These are phyloP conservation scores for Xylariaceae sp. DNA, from an alignment of 2,329 filamentous ascomycete species.

Conservation along the genomic window DNA sequence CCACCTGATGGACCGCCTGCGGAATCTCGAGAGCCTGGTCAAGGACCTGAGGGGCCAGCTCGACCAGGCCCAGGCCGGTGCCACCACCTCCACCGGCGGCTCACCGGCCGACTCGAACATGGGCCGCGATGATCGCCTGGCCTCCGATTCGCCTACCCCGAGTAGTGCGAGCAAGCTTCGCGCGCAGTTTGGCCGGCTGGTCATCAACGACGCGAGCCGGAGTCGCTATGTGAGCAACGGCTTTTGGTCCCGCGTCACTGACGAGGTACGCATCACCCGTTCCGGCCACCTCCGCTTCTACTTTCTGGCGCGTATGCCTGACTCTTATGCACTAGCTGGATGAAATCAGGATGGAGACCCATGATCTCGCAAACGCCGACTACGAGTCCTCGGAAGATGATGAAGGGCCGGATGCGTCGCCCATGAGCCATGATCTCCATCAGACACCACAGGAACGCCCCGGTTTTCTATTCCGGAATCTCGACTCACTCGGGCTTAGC, in stretches of 20 bases:
- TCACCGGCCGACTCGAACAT: constrained; percentile 30
- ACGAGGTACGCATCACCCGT: constrained; percentile 41
- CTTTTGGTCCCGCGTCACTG: constrained; percentile 52
- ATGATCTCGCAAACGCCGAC: constrained; percentile 31
- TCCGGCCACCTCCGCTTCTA: neutral
- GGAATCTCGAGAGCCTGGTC: constrained; percentile 46
- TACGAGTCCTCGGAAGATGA: constrained; percentile 39
- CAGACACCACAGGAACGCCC: constrained; percentile 43
- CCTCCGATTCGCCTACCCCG: constrained; percentile 1
- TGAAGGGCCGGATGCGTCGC: constrained; percentile 27
- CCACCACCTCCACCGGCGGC: constrained; percentile 22
- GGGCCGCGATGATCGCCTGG: constrained; percentile 18
- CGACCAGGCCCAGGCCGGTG: constrained; percentile 36
- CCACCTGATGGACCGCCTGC: constrained; percentile 46
- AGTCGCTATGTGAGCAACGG: constrained; percentile 47
- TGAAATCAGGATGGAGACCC: constrained; percentile 39
- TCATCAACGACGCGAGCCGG: constrained; percentile 39
- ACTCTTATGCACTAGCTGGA: constrained; percentile 35
- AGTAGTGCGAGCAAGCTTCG: constrained; percentile 27
- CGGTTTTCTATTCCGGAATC: constrained; percentile 47
- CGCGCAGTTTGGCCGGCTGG: constrained; percentile 43
- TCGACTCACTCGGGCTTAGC: constrained; percentile 29
- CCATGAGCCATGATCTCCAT: constrained; percentile 37
- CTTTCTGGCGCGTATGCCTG: constrained; percentile 15
- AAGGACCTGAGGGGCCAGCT: constrained; percentile 45